Conservation (phyloP, 371 early-diverging fungal genomes). For the Mucor lusitanicus region DNA sequence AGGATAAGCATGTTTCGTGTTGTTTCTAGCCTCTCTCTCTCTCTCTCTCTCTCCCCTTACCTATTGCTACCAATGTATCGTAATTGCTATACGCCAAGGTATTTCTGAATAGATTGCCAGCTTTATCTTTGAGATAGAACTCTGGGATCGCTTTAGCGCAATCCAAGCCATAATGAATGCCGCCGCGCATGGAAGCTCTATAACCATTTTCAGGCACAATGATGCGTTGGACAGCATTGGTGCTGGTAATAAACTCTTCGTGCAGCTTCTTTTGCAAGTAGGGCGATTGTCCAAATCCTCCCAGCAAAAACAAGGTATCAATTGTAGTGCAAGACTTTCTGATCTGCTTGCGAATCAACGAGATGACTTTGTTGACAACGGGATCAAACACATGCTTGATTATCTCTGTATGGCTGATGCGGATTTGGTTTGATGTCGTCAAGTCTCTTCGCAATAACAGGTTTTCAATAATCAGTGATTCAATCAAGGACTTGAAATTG, state of each 20-base stretch:
- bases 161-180: neutral
- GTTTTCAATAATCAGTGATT: neutral
- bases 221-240: neutral
- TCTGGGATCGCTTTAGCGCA: neutral
- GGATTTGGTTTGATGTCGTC: neutral
- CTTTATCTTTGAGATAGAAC: neutral
- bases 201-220: conserved; percentile 8
- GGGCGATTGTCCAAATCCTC: conserved; percentile 45
- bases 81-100: neutral
- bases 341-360: conserved; percentile 36
- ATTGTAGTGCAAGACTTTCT: conserved; percentile 12
- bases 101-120: neutral
- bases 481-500: neutral
- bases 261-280: conserved; percentile 35
- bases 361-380: conserved; percentile 29
- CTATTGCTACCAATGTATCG: neutral
- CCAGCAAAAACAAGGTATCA: conserved; percentile 41
- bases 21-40: too few species aligned
- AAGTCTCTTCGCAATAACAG: neutral
- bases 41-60: neutral
- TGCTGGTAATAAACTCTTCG: conserved; percentile 14
- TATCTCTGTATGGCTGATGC: conserved; percentile 7
- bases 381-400: conserved; percentile 40
- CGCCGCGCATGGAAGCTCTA: conserved; percentile 4
- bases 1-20: too few species aligned